phyloP scores from a whole-genome alignment of 768 basidiomycete genomes.

The Sistotremastrum suecicum region DNA sequence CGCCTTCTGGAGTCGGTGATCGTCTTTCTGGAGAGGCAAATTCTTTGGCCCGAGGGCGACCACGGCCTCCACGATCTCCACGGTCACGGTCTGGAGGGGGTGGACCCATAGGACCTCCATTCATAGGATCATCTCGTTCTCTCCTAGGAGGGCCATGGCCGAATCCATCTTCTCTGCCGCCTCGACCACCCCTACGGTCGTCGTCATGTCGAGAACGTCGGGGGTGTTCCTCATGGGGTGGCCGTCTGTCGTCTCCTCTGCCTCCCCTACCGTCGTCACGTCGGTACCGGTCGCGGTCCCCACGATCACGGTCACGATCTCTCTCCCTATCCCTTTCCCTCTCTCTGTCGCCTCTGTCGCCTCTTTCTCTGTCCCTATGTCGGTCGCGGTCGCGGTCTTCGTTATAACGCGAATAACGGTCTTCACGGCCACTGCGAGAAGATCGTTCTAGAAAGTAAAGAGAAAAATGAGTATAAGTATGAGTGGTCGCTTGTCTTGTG shows the following conservation, averaged over 20 bases:
- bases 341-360: constrained; percentile 13
- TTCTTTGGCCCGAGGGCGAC: constrained; percentile 32
- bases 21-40: constrained; percentile 62
- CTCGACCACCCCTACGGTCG: constrained; percentile 27
- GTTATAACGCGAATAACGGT: constrained; percentile 30
- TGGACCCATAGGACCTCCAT: constrained; percentile 14
- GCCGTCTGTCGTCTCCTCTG: constrained; percentile 35
- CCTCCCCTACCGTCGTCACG: constrained; percentile 14
- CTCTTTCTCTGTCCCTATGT: constrained; percentile 20
- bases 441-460: constrained; percentile 24
- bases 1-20: constrained; percentile 83
- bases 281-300: constrained; percentile 20
- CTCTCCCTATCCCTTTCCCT: constrained; percentile 10
- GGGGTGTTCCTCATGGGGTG: constrained; percentile 25
- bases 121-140: constrained; percentile 7
- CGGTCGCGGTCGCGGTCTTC: constrained; percentile 39
- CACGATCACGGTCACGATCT: constrained; percentile 19
- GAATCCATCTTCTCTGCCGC: constrained; percentile 20
- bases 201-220: constrained; percentile 31
- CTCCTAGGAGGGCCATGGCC: constrained; percentile 1
- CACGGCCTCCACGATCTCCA: constrained; percentile 26
- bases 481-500: background rate
- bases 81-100: constrained; percentile 16
- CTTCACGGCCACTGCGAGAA: constrained; percentile 42
- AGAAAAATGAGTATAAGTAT: constrained; percentile 19